Evolutionary conservation across 2,329 filamentous ascomycete species (phyloP), one percentile per base, ranked within the genome.

Genomic region (Epichloe festucae): DNA sequence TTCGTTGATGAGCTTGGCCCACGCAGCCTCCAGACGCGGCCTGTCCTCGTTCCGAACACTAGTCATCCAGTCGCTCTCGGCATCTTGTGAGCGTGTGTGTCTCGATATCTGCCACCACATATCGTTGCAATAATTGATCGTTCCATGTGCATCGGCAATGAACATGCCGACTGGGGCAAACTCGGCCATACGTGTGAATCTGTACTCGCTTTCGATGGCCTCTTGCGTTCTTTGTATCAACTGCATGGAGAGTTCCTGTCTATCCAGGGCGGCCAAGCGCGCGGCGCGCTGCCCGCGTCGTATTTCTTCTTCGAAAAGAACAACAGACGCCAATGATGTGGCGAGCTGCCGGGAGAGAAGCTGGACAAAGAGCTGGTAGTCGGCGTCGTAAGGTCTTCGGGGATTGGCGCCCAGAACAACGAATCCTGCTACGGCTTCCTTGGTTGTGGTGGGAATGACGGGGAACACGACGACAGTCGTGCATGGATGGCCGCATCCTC

Each of bases 131-230:
- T 88, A 93, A 10, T 78, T 86, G 58, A 93, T 86, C 23, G 76
- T 71, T 3, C 88, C 87, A 41, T 73, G 66, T 0, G 78, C 74
- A 60, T 89, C 78, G n/a, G 86, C 85, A 57, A 93, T 90, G 63
- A 91, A 91, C 70, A 94, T 84, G 31, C 87, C 88, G 1, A 90
- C 87, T 0, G 87, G 87, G 0, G 86, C 85, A 56, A 89, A 87
- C 61, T 90, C 87, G 2, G 87, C 86, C 85, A 93, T 89, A 44
- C 86, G 76, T 0, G 85, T 88, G 62, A 93, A 93, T 53, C 84
- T 84, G 35, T 85, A 83, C 63, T 93, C 87, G 62, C 81, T 81
- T 59, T 84, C 79, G 42, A 76, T 72, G 0, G 78, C 78, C 59
- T 84, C 78, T 57, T 78, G 75, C 1, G 79, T 82, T 35, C 78